Evolutionary conservation across 495 filamentous ascomycete species (phyloP), one percentile per base, ranked within the genome.

Genomic region (Hyaloscypha hepaticicola): DNA sequence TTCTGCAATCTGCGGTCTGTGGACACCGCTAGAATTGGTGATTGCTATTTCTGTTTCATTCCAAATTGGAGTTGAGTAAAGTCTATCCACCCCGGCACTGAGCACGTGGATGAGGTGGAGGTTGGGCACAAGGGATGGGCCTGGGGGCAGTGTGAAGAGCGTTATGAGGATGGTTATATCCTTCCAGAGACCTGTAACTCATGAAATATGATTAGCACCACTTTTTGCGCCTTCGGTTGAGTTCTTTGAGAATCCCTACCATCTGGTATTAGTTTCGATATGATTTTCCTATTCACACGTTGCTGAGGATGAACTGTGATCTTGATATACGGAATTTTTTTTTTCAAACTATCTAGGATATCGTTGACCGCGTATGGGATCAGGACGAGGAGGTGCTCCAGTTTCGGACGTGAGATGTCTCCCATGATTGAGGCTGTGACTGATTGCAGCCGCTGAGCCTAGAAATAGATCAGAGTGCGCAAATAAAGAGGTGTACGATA

Each of bases 1-100:
- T 78, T 96, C 91, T 0, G 90, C 80, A 64, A 95, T 96, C 60
- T 92, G 90, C 0, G 92, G 90, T 74, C 88, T 88, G 69, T 92
- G 89, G 31, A 34, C 31, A n/a, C 90, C 91, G 25, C 84, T 88
- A 9, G 56, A 59, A 41, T 34, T 59, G 33, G 56, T 59, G 27
- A 59, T 38, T 59, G 27, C 33, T 6, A 59, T 59, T 6, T 45
- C 26, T 38, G 26, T 38, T 38, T 59, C 33, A 6, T 34, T 59
- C 28, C 33, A 59, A 27, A 59, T 33, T 59, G 56, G 56, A 41
- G 5, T 38, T 34, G 27, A 38, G 27, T 34, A 38, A 59, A 59
- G 27, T 22, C 33, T 34, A 41, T 59, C 56, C 21, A 59, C 33
- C 4, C 56, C 56, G 27, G 56, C 56, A 59, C 56, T 59, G 56